phyloP scores from a whole-genome alignment of 2,329 filamentous ascomycete genomes.

The Nakataea oryzae region DNA sequence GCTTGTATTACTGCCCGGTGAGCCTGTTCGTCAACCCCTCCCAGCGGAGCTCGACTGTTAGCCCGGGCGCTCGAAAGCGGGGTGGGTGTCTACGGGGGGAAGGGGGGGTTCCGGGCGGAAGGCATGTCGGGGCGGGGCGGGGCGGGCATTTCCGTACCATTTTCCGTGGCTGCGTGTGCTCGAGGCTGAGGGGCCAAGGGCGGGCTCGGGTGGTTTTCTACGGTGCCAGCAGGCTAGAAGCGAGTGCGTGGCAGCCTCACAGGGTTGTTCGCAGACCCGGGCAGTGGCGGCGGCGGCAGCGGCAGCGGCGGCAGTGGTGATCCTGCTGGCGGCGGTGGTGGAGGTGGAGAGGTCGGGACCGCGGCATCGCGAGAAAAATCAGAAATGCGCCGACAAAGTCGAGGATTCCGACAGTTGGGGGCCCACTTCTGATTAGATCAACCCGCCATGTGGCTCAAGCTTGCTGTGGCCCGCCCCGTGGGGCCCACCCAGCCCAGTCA shows the following conservation, averaged over 20 bases:
- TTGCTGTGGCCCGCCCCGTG: neutral
- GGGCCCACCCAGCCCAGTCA: too few relatives aligned
- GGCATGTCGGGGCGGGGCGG: too few relatives aligned
- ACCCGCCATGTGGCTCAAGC: neutral
- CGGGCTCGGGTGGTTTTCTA: neutral
- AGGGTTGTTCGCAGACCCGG: neutral
- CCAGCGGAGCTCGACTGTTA: neutral
- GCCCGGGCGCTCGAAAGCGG: neutral
- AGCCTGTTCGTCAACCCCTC: too few relatives aligned
- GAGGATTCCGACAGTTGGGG: neutral
- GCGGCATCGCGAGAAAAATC: neutral
- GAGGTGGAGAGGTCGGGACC: neutral
- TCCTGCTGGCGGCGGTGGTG: neutral
- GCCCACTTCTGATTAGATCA: neutral
- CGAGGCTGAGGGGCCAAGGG: neutral
- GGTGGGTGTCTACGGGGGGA: neutral
- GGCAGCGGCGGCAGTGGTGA: too few relatives aligned
- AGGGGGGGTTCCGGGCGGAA: neutral
- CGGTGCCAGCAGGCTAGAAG: neutral
- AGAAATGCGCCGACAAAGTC: neutral
- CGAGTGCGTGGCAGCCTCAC: neutral
- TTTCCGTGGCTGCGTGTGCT: neutral
- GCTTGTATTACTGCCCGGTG: constrained; percentile 92
- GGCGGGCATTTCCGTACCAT: neutral
- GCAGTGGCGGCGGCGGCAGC: too few relatives aligned